Conservation (phyloP, 164 flowering plant species). For the Euptelea pleiosperma region DNA sequence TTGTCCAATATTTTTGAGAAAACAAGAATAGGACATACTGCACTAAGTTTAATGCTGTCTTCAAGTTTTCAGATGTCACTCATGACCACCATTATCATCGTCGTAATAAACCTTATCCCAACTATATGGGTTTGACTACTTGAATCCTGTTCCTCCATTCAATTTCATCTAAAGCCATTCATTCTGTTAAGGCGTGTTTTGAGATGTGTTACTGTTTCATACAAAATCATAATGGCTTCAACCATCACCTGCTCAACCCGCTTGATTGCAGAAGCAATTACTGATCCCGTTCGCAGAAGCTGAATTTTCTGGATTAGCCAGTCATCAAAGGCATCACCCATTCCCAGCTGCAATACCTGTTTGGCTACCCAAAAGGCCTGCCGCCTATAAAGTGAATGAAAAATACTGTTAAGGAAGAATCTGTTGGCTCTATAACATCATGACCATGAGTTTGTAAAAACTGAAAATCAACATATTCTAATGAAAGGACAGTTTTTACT, state of each 20-base stretch:
- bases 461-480: background rate
- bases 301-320: constrained; percentile 96
- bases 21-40: background rate
- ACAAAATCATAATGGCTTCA: background rate
- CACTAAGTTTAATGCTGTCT: background rate
- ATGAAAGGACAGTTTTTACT: background rate
- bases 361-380: constrained; percentile 97
- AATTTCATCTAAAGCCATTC: too few species aligned
- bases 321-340: constrained; percentile 99
- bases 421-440: background rate
- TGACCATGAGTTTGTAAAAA: background rate
- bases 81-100: too few species aligned
- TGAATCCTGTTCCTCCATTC: too few species aligned
- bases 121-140: too few species aligned
- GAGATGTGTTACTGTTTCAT: background rate
- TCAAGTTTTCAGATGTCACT: too few species aligned
- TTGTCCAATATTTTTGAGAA: background rate
- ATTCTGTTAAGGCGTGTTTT: too few species aligned
- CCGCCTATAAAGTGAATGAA: constrained; percentile 45
- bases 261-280: constrained; percentile 78
- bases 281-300: constrained; percentile 76
- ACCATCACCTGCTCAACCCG: constrained; percentile 72
- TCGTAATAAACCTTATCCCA: too few species aligned
- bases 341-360: constrained; percentile 95
- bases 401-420: constrained; percentile 9